Evolutionary conservation across 2,329 filamentous ascomycete species (phyloP), one percentile per base, ranked within the genome.

Genomic region (Colletotrichum australisinense): DNA sequence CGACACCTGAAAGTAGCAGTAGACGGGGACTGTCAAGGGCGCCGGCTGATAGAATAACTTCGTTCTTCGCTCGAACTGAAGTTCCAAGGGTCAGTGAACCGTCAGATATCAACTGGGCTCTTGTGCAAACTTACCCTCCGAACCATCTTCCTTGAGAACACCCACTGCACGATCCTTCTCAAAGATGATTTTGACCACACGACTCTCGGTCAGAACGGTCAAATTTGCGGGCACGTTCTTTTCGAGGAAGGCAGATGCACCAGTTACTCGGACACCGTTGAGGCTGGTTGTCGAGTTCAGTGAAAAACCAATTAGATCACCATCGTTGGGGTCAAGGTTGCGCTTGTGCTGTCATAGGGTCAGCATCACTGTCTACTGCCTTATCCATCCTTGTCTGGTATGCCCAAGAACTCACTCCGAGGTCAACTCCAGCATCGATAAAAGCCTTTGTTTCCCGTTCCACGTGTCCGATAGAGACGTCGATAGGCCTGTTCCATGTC

Each of bases 161-260:
- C 94, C 93, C 12, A 89, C 92, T 74, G 94, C 94, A 58, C 87
- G 89, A 78, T 91, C 89, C 75, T 89, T 89, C 64, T 87, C 84
- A 62, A 97, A 89, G 76, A 96, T 93, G 80, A 98, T 85, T 82
- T 92, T 94, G 81, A 91, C 93, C 73, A 97, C 95, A 91, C 94
- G 97, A 28, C 94, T 93, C 80, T 97, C 93, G 79, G 94, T 97
- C 73, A 98, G 86, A 73, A 98, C 88, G 28, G 93, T 96, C 82
- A 98, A 83, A 85, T 22, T 98, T 98, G 93, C 7, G 22, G 55
- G 46, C 16, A 53, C 14, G 1, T 9, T 22, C 14, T 32, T 64
- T 0, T 46, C 66, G 16, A 72, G 9, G 12, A 72, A 72, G 16
- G 69, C 69, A 35, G 69, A 69, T 26, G 69, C 69, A 24, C 66